phyloP scores from a whole-genome alignment of 805 yeast species.

The Candida boleticola region DNA sequence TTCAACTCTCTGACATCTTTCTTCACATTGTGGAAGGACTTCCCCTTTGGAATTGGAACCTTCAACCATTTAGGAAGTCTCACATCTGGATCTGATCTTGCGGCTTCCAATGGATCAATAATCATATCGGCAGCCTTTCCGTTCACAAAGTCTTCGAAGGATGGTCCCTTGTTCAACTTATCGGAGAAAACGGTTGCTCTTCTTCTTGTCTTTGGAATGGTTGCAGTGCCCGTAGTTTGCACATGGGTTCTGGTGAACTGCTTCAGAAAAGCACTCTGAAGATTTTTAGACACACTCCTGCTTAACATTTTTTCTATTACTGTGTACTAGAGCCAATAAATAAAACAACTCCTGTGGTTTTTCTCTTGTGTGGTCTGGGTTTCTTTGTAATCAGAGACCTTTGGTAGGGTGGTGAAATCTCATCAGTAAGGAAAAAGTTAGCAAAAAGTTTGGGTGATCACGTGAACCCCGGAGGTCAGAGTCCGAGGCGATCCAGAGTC shows the following conservation, averaged over 20 bases:
- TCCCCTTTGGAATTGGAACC: conserved; percentile 96
- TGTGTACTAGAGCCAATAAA: too few species aligned
- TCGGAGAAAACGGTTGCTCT: conserved; percentile 64
- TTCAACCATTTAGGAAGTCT: conserved; percentile 91
- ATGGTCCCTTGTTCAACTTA: conserved; percentile 77
- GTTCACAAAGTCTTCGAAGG: conserved; percentile 84
- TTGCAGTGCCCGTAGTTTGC: background rate
- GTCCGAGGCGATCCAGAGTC: too few species aligned
- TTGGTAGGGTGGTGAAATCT: too few species aligned
- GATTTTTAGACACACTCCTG: background rate
- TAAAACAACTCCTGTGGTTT: too few species aligned
- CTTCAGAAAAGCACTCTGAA: background rate
- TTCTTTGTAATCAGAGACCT: too few species aligned
- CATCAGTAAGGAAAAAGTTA: too few species aligned
- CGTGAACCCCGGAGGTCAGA: too few species aligned
- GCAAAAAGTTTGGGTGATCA: too few species aligned
- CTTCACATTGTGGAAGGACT: conserved; percentile 74
- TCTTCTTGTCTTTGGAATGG: conserved; percentile 39
- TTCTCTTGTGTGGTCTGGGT: too few species aligned
- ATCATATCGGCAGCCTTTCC: conserved; percentile 72
- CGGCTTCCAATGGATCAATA: conserved; percentile 75
- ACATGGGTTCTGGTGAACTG: background rate
- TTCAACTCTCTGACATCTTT: conserved; percentile 85
- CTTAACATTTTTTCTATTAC: background rate
- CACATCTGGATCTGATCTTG: conserved; percentile 63